phyloP scores from a whole-genome alignment of 768 basidiomycete genomes.

The Tricholoma terreum region DNA sequence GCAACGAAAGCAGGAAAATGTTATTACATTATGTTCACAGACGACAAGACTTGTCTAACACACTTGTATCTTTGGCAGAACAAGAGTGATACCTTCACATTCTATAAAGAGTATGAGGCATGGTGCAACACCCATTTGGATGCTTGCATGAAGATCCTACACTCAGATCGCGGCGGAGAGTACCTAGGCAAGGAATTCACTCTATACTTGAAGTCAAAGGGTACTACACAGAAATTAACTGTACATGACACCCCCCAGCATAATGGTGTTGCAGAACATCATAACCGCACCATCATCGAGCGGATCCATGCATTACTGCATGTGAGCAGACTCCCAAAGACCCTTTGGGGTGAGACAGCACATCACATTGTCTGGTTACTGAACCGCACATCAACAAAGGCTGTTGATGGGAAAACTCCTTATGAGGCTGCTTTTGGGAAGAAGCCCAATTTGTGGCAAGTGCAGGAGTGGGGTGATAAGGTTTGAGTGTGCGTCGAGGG shows the following conservation, averaged over 20 bases:
- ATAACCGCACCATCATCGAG: not conserved
- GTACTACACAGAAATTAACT: too few species aligned
- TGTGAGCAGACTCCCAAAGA: too few species aligned
- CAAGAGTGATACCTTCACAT: slow-evolving; percentile 28
- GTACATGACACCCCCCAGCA: too few species aligned
- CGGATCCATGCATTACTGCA: not conserved
- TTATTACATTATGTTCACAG: slow-evolving; percentile 26
- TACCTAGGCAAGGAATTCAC: too few species aligned
- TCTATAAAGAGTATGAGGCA: too few species aligned
- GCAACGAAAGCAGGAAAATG: too few species aligned
- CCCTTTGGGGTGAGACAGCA: not conserved
- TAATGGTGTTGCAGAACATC: not conserved
- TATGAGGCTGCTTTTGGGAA: too few species aligned
- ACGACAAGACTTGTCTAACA: slow-evolving; percentile 28
- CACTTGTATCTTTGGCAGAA: slow-evolving; percentile 25
- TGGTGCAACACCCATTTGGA: slow-evolving; percentile 30
- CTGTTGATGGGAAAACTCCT: too few species aligned
- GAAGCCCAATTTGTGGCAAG: slow-evolving; percentile 24
- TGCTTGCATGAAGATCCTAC: slow-evolving; percentile 28
- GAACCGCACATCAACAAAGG: slow-evolving; percentile 5
- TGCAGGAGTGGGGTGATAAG: too few species aligned
- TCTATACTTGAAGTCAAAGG: too few species aligned
- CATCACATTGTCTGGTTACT: not conserved
- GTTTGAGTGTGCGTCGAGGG: too few species aligned
- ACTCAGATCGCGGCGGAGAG: too few species aligned